Evolutionary conservation across 2,329 filamentous ascomycete species (phyloP), one percentile per base, ranked within the genome.

Genomic region (Monosporascus sp.): DNA sequence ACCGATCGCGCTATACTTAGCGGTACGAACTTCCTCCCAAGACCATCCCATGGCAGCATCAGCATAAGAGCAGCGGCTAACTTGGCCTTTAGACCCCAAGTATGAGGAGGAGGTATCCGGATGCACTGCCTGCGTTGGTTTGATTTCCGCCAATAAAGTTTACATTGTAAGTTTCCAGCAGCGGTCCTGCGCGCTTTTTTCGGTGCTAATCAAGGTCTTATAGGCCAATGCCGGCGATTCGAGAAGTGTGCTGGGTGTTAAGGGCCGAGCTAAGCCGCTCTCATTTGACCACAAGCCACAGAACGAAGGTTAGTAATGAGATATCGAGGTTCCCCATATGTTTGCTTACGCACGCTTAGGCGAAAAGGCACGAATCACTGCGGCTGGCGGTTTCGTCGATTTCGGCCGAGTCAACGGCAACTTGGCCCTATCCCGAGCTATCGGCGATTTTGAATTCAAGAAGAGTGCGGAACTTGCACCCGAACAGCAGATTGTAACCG

Each of bases 271-370:
- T 62, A 99, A 97, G 78, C 94, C 94, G 50, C 80, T 99, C 56
- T 99, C 94, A n/a, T 96, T 96, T 69, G 94, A 99, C 72, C 94
- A 99, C 80, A 99, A 99, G 77, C 94, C 94, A 43, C 92, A 97
- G 72, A 97, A 97, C 64, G 94, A 99, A 82, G 90, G 91, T 95
- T 69, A 54, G 78, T 46, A n/a, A n/a, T 17, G 11, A 31, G 11
- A 26, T 46, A 6, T 5, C 11, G 14, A n/a, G 26, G 31, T 44
- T 43, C 28, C 44, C 37, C 18, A 37, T 35, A 47, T 31, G 20
- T 43, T 15, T 48, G 43, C 11, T 24, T 35, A 46, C 56, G 48
- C 55, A 54, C 43, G n/a, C 50, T 35, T 51, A 96, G 91, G 86
- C 70, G 94, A 99, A 76, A 97, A 96, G 75, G 92, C 92, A 61